Conservation (phyloP, 1,284 basidiomycete genomes). For the Phellopilus nigrolimitatus region DNA sequence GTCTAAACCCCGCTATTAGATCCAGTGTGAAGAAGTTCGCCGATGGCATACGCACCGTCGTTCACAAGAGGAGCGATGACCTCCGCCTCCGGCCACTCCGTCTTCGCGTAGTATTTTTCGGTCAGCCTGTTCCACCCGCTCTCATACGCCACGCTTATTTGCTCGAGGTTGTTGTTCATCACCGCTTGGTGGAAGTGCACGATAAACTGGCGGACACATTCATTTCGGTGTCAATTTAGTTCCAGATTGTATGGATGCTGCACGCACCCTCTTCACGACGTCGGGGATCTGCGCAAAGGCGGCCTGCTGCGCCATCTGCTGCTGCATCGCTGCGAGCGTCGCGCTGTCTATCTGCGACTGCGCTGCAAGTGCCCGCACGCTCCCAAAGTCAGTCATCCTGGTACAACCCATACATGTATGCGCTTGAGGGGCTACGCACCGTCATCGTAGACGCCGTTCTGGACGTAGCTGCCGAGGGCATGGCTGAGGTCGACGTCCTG, state of each 20-base stretch:
- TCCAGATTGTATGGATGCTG: neutral
- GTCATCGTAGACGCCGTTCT: conserved; percentile 66
- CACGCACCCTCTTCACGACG: conserved; percentile 72
- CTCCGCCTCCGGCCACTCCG: conserved; percentile 98
- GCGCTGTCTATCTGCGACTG: conserved; percentile 63
- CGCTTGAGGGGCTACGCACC: conserved; percentile 35
- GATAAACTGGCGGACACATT: conserved; percentile 60
- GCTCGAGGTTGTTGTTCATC: conserved; percentile 79
- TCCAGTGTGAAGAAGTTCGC: too few relatives aligned
- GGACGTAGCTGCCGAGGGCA: conserved; percentile 64
- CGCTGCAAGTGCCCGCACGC: conserved; percentile 22
- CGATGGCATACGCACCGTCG: conserved; percentile 56
- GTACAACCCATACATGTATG: neutral
- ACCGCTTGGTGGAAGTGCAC: conserved; percentile 89
- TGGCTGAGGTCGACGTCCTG: conserved; percentile 68
- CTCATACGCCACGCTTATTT: conserved; percentile 91
- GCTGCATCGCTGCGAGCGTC: conserved; percentile 63
- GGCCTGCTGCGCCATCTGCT: conserved; percentile 75
- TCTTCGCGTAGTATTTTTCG: conserved; percentile 90
- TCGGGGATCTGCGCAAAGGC: conserved; percentile 77
- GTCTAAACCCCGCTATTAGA: too few relatives aligned
- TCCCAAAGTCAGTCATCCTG: neutral
- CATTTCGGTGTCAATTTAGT: too few relatives aligned
- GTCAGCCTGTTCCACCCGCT: conserved; percentile 96
- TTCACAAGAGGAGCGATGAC: conserved; percentile 91